A percentile compares a stretch with the other conserved stretches of the same genome.
phyloP scores from a whole-genome alignment of 2,329 filamentous ascomycete genomes.

The Penicillium sclerotiorum region DNA sequence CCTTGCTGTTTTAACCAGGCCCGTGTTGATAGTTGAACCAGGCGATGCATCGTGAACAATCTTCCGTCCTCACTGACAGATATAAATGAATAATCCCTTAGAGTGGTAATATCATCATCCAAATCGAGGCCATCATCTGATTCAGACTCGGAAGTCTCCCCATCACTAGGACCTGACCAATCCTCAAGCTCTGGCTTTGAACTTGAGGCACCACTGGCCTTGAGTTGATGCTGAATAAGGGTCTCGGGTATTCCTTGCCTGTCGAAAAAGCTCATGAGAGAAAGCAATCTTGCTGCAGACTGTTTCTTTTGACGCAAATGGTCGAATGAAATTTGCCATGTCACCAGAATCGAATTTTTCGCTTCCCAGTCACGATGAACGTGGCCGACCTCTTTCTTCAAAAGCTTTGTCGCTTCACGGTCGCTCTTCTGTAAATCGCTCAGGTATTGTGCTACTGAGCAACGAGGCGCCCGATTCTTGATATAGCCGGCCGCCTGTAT shows the following conservation, averaged over 20 bases:
- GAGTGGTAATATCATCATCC: background rate
- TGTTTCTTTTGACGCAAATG: background rate
- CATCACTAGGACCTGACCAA: background rate
- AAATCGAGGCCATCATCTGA: background rate
- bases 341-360: constrained; percentile 1
- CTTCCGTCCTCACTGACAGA: background rate
- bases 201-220: background rate
- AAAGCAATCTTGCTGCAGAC: background rate
- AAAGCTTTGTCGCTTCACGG: constrained; percentile 26
- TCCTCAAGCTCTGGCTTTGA: background rate
- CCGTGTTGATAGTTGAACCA: constrained; percentile 30
- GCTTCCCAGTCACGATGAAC: constrained; percentile 25
- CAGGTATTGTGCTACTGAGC: constrained; percentile 14
- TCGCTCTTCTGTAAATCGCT: constrained; percentile 38
- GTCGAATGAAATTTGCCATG: constrained; percentile 3
- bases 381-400: constrained; percentile 30
- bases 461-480: constrained; percentile 7
- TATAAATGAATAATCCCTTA: constrained; percentile 2
- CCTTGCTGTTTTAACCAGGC: constrained; percentile 28
- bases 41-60: constrained; percentile 29
- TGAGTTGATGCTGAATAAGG: constrained; percentile 15
- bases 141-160: background rate
- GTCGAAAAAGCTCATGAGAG: constrained; percentile 33
- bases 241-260: constrained; percentile 29
- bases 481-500: constrained; percentile 35